Evolutionary conservation across 305 asterid species (phyloP).

Genomic region (Fraxinus platypoda): DNA sequence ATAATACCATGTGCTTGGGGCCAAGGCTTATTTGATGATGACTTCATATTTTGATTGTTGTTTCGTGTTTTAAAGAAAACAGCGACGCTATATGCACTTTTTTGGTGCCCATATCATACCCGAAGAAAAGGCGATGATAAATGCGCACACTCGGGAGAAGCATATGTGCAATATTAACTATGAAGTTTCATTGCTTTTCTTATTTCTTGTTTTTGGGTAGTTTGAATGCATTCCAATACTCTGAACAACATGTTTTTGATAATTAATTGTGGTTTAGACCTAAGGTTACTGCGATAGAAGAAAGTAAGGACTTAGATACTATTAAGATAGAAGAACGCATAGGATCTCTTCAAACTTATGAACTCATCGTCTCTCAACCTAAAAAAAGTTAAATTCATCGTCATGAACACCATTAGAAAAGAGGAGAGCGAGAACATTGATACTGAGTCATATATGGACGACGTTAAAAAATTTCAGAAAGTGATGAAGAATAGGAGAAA

Average conservation of each 20-base stretch:
- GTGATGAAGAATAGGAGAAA: too few species aligned
- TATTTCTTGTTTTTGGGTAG: not conserved
- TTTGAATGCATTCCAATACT: not conserved
- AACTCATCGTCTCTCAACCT: too few species aligned
- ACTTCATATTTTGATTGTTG: not conserved
- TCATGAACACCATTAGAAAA: too few species aligned
- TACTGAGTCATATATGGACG: too few species aligned
- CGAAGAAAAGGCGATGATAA: not conserved
- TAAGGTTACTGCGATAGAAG: too few species aligned
- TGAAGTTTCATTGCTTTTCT: not conserved
- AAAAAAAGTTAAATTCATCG: too few species aligned
- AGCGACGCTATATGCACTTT: not conserved
- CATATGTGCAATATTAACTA: not conserved
- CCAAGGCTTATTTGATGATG: not conserved
- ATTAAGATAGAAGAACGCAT: too few species aligned
- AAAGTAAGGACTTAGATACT: too few species aligned
- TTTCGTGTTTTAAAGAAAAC: not conserved
- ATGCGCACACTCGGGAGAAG: not conserved
- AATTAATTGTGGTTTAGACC: not conserved
- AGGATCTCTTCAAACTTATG: too few species aligned
- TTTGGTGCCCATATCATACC: not conserved
- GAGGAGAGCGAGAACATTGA: too few species aligned
- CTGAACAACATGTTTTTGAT: not conserved
- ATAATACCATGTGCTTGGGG: not conserved
- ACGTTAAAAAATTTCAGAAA: too few species aligned